Percentiles rank a stretch among this genome's conserved stretches.
Evolutionary conservation across 495 filamentous ascomycete genomes (phyloP).

Genomic region (Podospora australis): DNA sequence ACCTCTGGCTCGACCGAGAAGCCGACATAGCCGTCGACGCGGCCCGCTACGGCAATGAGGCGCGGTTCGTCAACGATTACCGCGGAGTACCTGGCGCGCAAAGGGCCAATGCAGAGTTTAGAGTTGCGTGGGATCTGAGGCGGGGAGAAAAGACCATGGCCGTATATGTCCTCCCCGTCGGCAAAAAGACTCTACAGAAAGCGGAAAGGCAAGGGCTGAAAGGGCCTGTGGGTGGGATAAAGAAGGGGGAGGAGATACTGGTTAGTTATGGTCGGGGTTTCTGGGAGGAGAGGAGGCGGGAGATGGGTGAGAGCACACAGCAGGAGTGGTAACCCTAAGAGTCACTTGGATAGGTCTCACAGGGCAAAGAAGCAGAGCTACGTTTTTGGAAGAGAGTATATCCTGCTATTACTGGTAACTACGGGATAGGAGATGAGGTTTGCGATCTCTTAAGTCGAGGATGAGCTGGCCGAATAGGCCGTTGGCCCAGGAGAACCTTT

Average conservation of each 20-base stretch:
- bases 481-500: constrained; percentile 63
- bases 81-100: constrained; percentile 44
- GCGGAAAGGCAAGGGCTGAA: constrained; percentile 28
- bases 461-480: constrained; percentile 63
- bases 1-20: constrained; percentile 56
- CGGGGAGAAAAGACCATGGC: constrained; percentile 48
- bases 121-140: constrained; percentile 44
- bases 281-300: constrained; percentile 33
- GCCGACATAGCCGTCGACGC: constrained; percentile 59
- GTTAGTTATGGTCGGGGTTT: constrained; percentile 69
- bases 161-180: constrained; percentile 53
- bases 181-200: constrained; percentile 41
- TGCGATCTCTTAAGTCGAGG: constrained; percentile 45
- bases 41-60: constrained; percentile 56
- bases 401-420: constrained; percentile 28
- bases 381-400: too few relatives aligned
- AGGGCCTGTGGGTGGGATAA: constrained; percentile 21
- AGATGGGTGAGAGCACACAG: constrained; percentile 25
- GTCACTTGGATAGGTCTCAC: too few relatives aligned
- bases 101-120: constrained; percentile 56
- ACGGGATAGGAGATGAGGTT: constrained; percentile 30
- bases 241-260: constrained; percentile 34
- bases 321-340: not conserved
- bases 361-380: too few relatives aligned
- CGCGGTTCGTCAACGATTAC: constrained; percentile 69